These are phyloP conservation scores for Tuber aestivum DNA, from an alignment of 495 filamentous ascomycete species.

Conservation along the genomic window DNA sequence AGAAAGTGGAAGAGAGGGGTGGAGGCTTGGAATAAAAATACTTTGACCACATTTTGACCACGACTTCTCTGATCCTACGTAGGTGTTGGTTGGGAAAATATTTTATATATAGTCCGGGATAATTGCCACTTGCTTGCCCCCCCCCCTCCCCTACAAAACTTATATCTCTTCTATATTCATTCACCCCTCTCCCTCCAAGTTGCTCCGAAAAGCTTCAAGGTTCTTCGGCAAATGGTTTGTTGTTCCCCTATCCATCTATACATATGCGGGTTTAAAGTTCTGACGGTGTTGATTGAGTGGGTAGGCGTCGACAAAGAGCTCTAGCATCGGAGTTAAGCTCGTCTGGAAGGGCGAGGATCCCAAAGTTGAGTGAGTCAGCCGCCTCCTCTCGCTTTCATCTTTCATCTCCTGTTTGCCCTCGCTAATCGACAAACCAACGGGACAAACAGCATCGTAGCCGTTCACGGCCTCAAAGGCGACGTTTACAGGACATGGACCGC, in stretches of 20 bases:
- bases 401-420: background rate
- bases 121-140: background rate
- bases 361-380: conserved; percentile 38
- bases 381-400: background rate
- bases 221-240: background rate
- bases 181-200: background rate
- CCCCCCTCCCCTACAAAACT: too few species aligned
- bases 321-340: conserved; percentile 37
- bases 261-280: background rate
- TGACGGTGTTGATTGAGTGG: background rate
- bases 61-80: background rate
- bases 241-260: background rate
- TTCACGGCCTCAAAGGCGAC: conserved; percentile 79
- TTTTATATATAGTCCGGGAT: background rate
- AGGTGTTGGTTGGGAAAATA: background rate
- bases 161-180: background rate
- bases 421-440: conserved; percentile 20
- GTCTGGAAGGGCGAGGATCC: conserved; percentile 31
- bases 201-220: background rate
- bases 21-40: background rate
- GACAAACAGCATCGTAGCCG: conserved; percentile 45
- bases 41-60: background rate
- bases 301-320: conserved; percentile 30
- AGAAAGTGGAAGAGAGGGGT: background rate
- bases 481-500: conserved; percentile 71